phyloP scores from a whole-genome alignment of 495 filamentous ascomycete genomes.

The Daldinia decipiens region DNA sequence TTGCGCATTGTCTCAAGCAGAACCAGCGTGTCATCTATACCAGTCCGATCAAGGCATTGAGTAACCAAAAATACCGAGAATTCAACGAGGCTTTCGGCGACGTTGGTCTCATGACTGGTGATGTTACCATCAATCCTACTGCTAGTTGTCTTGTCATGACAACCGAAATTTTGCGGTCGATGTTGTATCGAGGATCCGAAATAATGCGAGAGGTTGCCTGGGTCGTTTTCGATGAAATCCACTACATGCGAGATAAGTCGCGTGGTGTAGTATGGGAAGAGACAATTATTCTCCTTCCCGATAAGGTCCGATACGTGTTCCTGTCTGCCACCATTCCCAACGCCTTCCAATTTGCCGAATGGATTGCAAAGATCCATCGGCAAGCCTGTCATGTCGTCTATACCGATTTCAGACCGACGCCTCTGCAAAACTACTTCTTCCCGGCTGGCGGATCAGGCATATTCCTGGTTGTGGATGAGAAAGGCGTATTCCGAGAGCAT shows the following conservation, averaged over 20 bases:
- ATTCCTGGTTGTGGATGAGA: conserved; percentile 94
- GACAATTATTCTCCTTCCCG: conserved; percentile 94
- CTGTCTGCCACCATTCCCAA: conserved; percentile 99
- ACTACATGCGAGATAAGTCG: conserved; percentile 94
- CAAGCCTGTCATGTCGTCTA: conserved; percentile 99
- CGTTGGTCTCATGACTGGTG: conserved; percentile 97
- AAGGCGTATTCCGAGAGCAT: conserved; percentile 91
- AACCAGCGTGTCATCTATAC: conserved; percentile 99
- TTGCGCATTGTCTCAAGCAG: conserved; percentile 94
- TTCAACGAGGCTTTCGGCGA: conserved; percentile 96
- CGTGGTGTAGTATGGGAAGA: conserved; percentile 99
- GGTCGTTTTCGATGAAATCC: conserved; percentile 98
- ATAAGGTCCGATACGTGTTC: conserved; percentile 99
- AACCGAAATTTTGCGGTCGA: conserved; percentile 97
- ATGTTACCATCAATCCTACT: conserved; percentile 98
- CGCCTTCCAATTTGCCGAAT: conserved; percentile 98
- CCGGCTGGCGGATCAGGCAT: conserved; percentile 93
- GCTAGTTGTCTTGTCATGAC: conserved; percentile 99
- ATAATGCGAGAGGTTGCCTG: conserved; percentile 99
- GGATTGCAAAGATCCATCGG: conserved; percentile 95
- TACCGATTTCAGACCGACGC: conserved; percentile 96
- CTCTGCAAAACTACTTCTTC: conserved; percentile 97
- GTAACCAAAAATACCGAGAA: conserved; percentile 98
- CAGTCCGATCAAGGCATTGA: conserved; percentile 97
- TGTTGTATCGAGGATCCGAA: conserved; percentile 97